Evolutionary conservation across 2,329 filamentous ascomycete species (phyloP).

Genomic region (Thermoascus crustaceus): DNA sequence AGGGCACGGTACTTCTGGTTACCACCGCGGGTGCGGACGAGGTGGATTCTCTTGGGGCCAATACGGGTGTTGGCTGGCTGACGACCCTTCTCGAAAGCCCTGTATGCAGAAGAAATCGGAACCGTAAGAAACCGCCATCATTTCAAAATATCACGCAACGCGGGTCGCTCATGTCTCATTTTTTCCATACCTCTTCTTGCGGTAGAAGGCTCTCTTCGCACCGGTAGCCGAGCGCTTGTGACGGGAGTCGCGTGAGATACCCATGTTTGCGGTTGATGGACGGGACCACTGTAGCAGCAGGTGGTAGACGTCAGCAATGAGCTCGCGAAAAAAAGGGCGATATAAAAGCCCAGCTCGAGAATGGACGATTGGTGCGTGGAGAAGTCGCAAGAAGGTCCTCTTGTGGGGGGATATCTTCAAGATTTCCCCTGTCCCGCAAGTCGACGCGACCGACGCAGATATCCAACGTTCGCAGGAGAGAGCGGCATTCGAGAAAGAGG

Average conservation of each 20-base stretch:
- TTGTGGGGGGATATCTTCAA: too few species aligned
- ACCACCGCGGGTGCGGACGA: constrained; percentile 92
- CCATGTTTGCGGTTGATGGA: constrained; percentile 74
- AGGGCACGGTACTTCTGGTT: constrained; percentile 99
- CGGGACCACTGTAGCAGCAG: constrained; percentile 28
- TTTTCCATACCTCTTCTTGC: constrained; percentile 49
- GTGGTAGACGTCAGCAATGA: constrained; percentile 7
- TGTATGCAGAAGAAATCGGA: constrained; percentile 55
- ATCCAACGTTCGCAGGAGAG: constrained; percentile 5
- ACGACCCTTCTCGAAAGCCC: constrained; percentile 99
- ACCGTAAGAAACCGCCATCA: constrained; percentile 56
- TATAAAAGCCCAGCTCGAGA: neutral
- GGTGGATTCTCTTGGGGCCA: constrained; percentile 90
- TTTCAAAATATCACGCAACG: constrained; percentile 41
- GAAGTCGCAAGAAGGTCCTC: neutral
- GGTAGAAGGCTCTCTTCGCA: constrained; percentile 93
- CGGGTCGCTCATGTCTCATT: constrained; percentile 13
- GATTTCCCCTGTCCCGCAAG: constrained; percentile 3
- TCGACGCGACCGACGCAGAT: constrained; percentile 18
- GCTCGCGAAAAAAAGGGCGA: constrained; percentile 1
- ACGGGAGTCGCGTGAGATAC: constrained; percentile 99
- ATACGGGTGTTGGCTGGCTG: constrained; percentile 99
- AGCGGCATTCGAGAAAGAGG: constrained; percentile 14
- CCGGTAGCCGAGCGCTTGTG: constrained; percentile 99
- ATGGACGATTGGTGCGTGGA: neutral